A percentile compares a stretch with the other conserved stretches of the same genome.
Conservation (phyloP, 2,329 filamentous ascomycete genomes). For the Dactylonectria macrodidyma region DNA sequence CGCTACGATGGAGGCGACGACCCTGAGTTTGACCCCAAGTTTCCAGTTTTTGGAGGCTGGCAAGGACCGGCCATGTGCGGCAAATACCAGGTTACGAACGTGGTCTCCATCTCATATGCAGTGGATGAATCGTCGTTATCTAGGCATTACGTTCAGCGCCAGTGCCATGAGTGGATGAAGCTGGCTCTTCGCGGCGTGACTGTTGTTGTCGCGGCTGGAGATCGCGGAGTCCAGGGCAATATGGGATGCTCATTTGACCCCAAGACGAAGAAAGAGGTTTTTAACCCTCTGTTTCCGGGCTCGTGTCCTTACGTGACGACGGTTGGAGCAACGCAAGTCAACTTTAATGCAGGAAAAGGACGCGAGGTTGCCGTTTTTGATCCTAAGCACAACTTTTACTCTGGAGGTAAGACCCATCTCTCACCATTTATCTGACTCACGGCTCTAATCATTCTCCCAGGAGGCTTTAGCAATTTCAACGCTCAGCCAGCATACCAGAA, state of each 20-base stretch:
- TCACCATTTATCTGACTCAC: not conserved
- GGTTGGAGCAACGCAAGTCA: conserved; percentile 10
- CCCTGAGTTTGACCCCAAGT: not conserved
- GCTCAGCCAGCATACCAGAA: conserved; percentile 1
- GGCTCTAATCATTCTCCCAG: not conserved
- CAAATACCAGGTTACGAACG: not conserved
- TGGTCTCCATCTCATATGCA: no score
- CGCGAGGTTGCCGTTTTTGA: conserved; percentile 13
- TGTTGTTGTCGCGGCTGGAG: conserved; percentile 2
- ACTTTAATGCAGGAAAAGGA: not conserved
- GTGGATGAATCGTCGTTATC: not conserved
- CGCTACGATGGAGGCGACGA: conserved; percentile 11
- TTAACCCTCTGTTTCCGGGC: conserved; percentile 4
- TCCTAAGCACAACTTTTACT: conserved; percentile 14
- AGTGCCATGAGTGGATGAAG: conserved; percentile 19
- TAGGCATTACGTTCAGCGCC: conserved; percentile 4
- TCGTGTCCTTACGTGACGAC: conserved; percentile 13
- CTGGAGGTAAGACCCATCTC: conserved; percentile 7
- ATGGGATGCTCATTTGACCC: not conserved
- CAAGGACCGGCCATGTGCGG: conserved; percentile 15
- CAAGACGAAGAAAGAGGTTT: not conserved
- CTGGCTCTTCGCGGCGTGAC: conserved; percentile 13
- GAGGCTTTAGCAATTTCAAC: conserved; percentile 10
- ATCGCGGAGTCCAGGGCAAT: conserved; percentile 1
- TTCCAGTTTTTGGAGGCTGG: conserved; percentile 3